phyloP scores from a whole-genome alignment of 805 yeast species.

The Ascoidea rubescens region DNA sequence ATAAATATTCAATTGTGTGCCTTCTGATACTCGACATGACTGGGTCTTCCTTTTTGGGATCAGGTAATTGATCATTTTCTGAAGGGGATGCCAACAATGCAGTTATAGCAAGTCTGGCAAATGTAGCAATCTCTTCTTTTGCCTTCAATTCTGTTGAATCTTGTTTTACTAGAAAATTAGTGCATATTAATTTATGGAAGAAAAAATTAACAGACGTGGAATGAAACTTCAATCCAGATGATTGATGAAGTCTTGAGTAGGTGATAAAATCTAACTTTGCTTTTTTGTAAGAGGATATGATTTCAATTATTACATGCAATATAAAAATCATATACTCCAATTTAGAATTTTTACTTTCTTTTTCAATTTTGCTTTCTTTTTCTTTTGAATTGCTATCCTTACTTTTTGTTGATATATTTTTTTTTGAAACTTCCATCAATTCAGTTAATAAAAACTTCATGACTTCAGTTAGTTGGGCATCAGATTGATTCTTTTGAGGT shows the following conservation, averaged over 20 bases:
- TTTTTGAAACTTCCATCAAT: conserved; percentile 34
- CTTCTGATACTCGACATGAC: conserved; percentile 63
- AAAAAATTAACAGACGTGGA: conserved; percentile 67
- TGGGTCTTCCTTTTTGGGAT: conserved; percentile 42
- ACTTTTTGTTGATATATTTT: no score
- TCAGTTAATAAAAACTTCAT: conserved; percentile 51
- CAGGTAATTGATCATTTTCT: conserved; percentile 27
- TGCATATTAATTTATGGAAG: conserved; percentile 57
- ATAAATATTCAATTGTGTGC: conserved; percentile 55
- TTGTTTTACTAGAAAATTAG: conserved; percentile 26
- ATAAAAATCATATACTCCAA: conserved; percentile 59
- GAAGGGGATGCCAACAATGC: conserved; percentile 45
- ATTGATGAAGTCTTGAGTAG: conserved; percentile 39
- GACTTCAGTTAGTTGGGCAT: conserved; percentile 32
- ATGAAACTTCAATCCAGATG: conserved; percentile 40
- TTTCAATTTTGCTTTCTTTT: background rate
- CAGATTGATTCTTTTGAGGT: background rate
- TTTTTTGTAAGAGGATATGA: conserved; percentile 64
- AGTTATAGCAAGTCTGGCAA: conserved; percentile 47
- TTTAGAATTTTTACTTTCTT: conserved; percentile 28
- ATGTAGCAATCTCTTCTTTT: conserved; percentile 48
- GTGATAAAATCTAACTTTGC: conserved; percentile 74
- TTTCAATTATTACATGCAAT: conserved; percentile 52
- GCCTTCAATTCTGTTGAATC: conserved; percentile 22
- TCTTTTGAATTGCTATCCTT: conserved; percentile 2